Evolutionary conservation across 768 basidiomycete species (phyloP).

Genomic region (Tricholoma terreum): DNA sequence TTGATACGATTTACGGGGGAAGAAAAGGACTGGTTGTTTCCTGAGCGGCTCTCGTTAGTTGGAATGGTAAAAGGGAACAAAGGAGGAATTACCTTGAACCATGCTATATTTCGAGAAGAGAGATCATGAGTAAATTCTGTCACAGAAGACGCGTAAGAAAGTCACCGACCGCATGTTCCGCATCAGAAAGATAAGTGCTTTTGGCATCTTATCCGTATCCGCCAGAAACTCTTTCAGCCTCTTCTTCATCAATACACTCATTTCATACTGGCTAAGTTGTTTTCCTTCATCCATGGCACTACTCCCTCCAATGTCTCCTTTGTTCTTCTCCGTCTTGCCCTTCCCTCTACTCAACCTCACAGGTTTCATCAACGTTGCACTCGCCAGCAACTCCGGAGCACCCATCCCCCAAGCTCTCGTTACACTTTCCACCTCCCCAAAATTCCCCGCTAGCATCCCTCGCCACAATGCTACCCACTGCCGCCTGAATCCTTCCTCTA

Average conservation of each 20-base stretch:
- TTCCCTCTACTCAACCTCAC: constrained; percentile 39
- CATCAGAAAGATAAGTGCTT: constrained; percentile 70
- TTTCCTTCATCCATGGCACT: constrained; percentile 32
- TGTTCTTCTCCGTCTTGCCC: constrained; percentile 15
- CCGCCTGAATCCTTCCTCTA: constrained; percentile 61
- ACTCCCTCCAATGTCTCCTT: constrained; percentile 22
- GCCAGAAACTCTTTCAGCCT: constrained; percentile 61
- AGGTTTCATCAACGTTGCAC: constrained; percentile 67
- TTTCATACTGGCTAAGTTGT: constrained; percentile 61
- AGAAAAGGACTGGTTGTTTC: constrained; percentile 80
- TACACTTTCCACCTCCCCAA: constrained; percentile 46
- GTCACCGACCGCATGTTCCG: constrained; percentile 63
- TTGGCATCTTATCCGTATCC: constrained; percentile 79
- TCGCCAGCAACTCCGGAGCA: constrained; percentile 68
- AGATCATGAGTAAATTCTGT: not conserved
- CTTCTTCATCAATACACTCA: constrained; percentile 64
- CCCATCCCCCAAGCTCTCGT: constrained; percentile 67
- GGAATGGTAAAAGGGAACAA: constrained; percentile 17
- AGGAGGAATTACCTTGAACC: constrained; percentile 41
- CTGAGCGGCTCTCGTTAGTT: constrained; percentile 28
- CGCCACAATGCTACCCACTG: constrained; percentile 83
- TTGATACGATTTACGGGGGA: constrained; percentile 90
- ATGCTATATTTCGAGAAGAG: constrained; percentile 26
- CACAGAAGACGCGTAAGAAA: not conserved
- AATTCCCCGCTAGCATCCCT: constrained; percentile 57